These are phyloP conservation scores for Sonneratia alba DNA, from an alignment of 345 rosid species.

Conservation along the genomic window DNA sequence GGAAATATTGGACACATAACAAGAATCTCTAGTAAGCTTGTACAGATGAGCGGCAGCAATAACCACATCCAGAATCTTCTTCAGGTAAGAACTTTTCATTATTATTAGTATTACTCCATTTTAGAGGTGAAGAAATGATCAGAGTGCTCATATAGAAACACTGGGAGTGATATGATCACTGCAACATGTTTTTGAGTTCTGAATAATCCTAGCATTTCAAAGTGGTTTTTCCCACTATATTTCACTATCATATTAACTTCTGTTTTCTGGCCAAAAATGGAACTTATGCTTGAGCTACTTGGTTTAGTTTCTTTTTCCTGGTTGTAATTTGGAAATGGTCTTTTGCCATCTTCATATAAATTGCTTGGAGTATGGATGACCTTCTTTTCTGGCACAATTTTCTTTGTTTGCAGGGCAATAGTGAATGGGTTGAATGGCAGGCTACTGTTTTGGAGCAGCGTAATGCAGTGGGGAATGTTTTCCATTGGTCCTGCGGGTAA, in stretches of 20 bases:
- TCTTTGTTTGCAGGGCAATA: conserved; percentile 47
- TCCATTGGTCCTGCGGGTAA: conserved; percentile 62
- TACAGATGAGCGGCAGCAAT: conserved; percentile 60
- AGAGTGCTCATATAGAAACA: background rate
- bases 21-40: conserved; percentile 70
- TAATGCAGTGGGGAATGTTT: conserved; percentile 81
- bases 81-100: conserved; percentile 41
- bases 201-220: background rate
- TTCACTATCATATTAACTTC: background rate
- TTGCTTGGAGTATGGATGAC: background rate
- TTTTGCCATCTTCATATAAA: background rate
- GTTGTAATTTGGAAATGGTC: background rate
- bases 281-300: background rate
- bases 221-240: background rate
- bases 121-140: background rate
- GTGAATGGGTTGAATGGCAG: conserved; percentile 85
- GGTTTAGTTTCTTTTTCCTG: background rate
- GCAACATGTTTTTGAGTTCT: background rate
- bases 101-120: too few relatives aligned
- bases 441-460: conserved; percentile 63
- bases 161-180: background rate
- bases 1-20: conserved; percentile 93
- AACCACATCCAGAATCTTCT: conserved; percentile 46
- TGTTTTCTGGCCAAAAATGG: background rate
- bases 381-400: background rate